Evolutionary conservation across 1,139 yeast species (phyloP).

Genomic region (Saccharomyces hybrid): DNA sequence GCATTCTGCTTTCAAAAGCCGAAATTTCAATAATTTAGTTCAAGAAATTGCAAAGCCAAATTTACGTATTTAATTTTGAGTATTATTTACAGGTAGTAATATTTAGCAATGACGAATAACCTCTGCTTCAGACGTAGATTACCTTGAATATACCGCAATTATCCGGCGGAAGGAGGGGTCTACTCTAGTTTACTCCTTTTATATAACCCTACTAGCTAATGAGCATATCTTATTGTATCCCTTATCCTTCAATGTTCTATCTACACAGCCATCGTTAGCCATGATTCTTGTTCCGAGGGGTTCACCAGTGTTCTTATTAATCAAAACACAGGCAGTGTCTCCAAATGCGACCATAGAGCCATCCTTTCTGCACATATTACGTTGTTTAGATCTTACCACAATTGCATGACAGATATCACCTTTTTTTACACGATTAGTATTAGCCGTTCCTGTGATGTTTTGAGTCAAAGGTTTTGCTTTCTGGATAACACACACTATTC

Average conservation of each 20-base stretch:
- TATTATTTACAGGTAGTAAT: background rate
- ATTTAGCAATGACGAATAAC: background rate
- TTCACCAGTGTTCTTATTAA: conserved; percentile 81
- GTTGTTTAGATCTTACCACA: conserved; percentile 87
- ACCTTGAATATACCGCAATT: background rate
- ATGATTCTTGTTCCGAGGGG: conserved; percentile 93
- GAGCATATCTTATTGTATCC: conserved; percentile 83
- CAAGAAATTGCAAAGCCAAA: background rate
- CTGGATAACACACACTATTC: conserved; percentile 89
- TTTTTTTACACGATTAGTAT: conserved; percentile 77
- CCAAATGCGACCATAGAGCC: conserved; percentile 85
- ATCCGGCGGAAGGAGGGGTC: background rate
- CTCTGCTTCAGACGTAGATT: background rate
- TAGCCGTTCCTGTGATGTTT: conserved; percentile 59
- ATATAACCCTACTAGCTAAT: conserved; percentile 47
- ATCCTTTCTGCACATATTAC: conserved; percentile 65
- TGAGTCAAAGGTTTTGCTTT: conserved; percentile 71
- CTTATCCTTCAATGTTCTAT: conserved; percentile 80
- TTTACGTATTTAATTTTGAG: background rate
- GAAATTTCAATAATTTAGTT: too few species aligned
- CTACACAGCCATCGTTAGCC: conserved; percentile 60
- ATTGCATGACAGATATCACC: conserved; percentile 96
- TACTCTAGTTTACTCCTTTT: background rate
- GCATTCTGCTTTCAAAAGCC: too few species aligned
- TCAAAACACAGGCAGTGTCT: conserved; percentile 93